A percentile compares a stretch with the other conserved stretches of the same genome.
Conservation (phyloP, 306 rosid genomes). For the Cucumis melo region DNA sequence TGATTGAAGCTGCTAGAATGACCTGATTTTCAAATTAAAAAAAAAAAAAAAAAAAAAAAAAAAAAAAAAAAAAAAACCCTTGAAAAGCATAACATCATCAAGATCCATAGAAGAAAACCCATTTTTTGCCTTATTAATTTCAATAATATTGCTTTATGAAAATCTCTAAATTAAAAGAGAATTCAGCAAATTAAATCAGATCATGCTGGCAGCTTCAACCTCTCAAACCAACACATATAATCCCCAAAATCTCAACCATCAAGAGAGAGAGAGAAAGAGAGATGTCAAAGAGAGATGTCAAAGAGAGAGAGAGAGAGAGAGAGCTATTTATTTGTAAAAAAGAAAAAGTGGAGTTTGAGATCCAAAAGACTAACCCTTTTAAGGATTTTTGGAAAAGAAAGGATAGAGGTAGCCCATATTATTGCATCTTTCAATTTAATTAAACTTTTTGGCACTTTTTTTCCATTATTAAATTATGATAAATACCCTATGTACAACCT, state of each 20-base stretch:
- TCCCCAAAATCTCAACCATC: not conserved
- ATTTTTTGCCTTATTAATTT: not conserved
- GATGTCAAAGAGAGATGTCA: no score
- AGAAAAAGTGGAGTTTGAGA: not conserved
- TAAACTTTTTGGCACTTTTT: not conserved
- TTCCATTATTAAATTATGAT: no score
- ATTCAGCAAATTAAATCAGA: conserved; percentile 35
- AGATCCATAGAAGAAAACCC: not conserved
- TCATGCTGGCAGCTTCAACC: conserved; percentile 99
- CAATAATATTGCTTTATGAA: not conserved
- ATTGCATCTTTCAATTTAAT: not conserved
- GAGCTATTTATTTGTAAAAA: conserved; percentile 10
- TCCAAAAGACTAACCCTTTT: not conserved
- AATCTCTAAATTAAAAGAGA: not conserved
- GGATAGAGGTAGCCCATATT: not conserved
- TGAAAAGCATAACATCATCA: conserved; percentile 11
- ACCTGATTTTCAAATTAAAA: conserved; percentile 31
- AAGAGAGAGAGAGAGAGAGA: conserved; percentile 4
- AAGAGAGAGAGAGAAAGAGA: not conserved
- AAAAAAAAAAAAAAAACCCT: not conserved
- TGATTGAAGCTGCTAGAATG: conserved; percentile 95
- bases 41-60: not conserved
- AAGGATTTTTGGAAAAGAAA: not conserved
- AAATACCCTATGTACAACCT: no score
- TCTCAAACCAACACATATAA: conserved; percentile 72